These are phyloP conservation scores for Syzygium aqueum DNA, from an alignment of 345 rosid species.

Conservation along the genomic window DNA sequence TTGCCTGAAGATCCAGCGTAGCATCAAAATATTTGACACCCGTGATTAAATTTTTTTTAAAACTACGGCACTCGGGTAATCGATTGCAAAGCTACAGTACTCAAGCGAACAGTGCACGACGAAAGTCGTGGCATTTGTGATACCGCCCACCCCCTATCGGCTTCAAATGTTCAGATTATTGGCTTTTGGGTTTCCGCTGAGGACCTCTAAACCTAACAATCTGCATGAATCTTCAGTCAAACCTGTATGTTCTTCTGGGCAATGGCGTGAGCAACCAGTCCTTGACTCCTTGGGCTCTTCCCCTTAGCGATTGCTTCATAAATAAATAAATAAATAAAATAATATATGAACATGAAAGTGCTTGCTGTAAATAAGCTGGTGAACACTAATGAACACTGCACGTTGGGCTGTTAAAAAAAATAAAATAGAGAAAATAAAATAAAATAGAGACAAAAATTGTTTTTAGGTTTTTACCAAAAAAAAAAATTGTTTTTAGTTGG, in stretches of 20 bases:
- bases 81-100: no score
- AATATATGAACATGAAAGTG: neutral
- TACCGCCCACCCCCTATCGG: neutral
- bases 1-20: neutral
- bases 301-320: neutral
- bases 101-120: accelerated
- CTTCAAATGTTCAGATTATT: neutral
- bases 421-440: neutral
- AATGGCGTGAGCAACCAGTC: neutral
- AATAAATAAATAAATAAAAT: neutral
- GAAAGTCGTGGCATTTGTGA: neutral
- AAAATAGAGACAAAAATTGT: neutral
- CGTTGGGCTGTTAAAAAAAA: neutral
- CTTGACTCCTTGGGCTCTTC: neutral
- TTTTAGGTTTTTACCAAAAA: no score
- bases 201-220: neutral
- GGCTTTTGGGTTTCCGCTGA: neutral
- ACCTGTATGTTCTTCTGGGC: neutral
- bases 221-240: neutral
- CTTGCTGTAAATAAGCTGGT: constrained; percentile 2
- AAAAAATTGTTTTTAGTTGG: neutral
- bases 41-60: no score
- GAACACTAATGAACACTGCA: neutral
- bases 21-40: neutral
- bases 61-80: neutral